Evolutionary conservation across 108 stramenopile genomes (phyloP), one percentile per base, ranked within the genome.

Genomic region (Fistulifera solaris): DNA sequence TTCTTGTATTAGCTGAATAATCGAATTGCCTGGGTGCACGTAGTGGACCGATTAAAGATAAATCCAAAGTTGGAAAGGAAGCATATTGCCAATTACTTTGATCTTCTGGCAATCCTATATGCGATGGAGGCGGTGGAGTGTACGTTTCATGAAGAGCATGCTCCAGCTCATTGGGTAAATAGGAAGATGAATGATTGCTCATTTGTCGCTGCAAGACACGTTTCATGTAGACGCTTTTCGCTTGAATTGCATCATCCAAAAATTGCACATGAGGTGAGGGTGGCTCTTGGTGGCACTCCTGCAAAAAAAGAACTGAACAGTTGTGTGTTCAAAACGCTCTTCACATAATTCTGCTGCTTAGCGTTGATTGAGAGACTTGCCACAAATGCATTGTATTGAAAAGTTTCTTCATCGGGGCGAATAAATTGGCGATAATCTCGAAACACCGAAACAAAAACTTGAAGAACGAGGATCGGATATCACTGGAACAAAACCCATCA

Each of bases 241-340:
- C 94, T 39, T 75, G 61, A 45, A 95, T 83, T 18, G 79, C 77
- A 59, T 95, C 87, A 50, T 95, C 90, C 54, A 95, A 95, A 44
- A 93, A 93, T 0, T 67, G 74, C 27, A 95, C 73, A 38, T 83
- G 80, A 6, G 88, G 77, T 24, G 77, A 68, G 15, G 80, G 38
- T 13, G 80, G 78, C 61, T 77, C 52, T 31, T 66, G 42, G 40
- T 43, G 49, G 21, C 80, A 52, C 56, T 80, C 81, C 41, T 87
- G 83, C 18, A 90, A 48, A 59, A n/a, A 90, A 90, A 22, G 67
- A 52, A 57, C 83, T 75, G 58, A 90, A 90, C 69, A 90, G 68
- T 54, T 89, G 87, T n/a, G 74, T 71, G 15, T 71, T 40, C 54
- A 77, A 16, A 38, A 79, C 53, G 13, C 44, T 27, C 23, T 25